A percentile compares a stretch with the other conserved stretches of the same genome.
Evolutionary conservation across 108 stramenopile genomes (phyloP).

Genomic region (Schizochytrium sp.): DNA sequence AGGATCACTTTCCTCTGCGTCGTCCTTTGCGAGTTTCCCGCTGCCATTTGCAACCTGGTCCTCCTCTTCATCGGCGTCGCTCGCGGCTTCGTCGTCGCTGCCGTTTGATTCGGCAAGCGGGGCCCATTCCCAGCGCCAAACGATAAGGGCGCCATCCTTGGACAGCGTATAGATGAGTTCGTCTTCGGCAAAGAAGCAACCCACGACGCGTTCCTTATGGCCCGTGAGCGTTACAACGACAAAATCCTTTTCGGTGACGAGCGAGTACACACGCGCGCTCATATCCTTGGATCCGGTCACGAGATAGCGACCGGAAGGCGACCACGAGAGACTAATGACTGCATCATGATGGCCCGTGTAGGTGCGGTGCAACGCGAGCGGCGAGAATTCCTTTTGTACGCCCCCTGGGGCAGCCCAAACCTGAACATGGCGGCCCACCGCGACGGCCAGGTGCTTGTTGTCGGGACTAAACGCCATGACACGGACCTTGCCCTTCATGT

Average conservation of each 20-base stretch:
- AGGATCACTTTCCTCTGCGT: not conserved
- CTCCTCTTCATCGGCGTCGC: not conserved
- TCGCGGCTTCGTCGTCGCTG: not conserved
- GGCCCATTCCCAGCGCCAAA: not conserved
- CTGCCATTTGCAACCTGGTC: conserved; percentile 20
- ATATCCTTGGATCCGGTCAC: conserved; percentile 68
- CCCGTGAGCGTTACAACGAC: conserved; percentile 70
- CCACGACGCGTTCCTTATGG: conserved; percentile 66
- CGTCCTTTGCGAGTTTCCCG: not conserved
- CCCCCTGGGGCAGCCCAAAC: conserved; percentile 78
- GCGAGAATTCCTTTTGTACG: conserved; percentile 74
- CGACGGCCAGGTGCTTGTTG: conserved; percentile 76
- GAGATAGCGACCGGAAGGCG: conserved; percentile 68
- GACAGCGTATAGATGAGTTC: conserved; percentile 30
- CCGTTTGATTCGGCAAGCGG: not conserved
- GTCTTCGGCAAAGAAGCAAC: conserved; percentile 54
- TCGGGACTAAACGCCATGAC: conserved; percentile 73
- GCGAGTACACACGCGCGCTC: conserved; percentile 76
- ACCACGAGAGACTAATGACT: conserved; percentile 72
- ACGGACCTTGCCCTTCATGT: conserved; percentile 74
- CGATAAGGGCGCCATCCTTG: conserved; percentile 41
- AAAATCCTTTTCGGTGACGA: conserved; percentile 65
- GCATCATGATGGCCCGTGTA: conserved; percentile 80
- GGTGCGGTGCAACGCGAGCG: conserved; percentile 73
- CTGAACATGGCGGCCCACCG: conserved; percentile 76